Evolutionary conservation across 2,329 filamentous ascomycete species (phyloP).

Genomic region (Coleophoma cylindrospora): DNA sequence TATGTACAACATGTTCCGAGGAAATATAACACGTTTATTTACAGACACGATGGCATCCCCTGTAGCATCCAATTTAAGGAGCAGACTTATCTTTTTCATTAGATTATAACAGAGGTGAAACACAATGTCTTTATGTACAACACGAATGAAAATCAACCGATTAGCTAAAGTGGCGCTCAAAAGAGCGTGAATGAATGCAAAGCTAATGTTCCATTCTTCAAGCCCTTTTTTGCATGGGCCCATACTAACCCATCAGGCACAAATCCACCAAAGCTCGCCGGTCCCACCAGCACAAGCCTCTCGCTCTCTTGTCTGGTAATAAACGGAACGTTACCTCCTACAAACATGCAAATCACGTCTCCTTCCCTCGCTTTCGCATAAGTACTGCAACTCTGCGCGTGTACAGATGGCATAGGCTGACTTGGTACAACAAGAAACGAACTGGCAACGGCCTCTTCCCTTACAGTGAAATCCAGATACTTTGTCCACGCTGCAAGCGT

Average conservation of each 20-base stretch:
- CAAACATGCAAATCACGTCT: neutral
- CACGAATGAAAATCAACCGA: too few relatives aligned
- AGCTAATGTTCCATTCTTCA: too few relatives aligned
- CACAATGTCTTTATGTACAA: too few relatives aligned
- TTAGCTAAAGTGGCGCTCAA: too few relatives aligned
- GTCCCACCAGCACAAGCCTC: neutral
- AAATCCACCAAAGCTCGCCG: neutral
- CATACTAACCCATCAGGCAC: neutral
- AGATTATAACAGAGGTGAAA: too few relatives aligned
- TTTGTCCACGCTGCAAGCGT: neutral
- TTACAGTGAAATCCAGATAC: neutral
- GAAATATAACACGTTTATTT: too few relatives aligned
- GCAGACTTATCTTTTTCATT: too few relatives aligned
- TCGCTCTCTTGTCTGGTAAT: neutral
- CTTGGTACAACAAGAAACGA: neutral
- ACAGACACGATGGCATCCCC: too few relatives aligned
- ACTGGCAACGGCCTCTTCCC: neutral
- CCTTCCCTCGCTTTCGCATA: neutral
- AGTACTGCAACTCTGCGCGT: neutral
- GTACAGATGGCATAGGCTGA: neutral
- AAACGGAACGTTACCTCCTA: neutral
- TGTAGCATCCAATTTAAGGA: too few relatives aligned
- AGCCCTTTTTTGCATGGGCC: neutral
- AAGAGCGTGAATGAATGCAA: too few relatives aligned
- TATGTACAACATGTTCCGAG: too few relatives aligned